phyloP scores from a whole-genome alignment of 2,329 filamentous ascomycete genomes.

The Microcyclosporella mali region DNA sequence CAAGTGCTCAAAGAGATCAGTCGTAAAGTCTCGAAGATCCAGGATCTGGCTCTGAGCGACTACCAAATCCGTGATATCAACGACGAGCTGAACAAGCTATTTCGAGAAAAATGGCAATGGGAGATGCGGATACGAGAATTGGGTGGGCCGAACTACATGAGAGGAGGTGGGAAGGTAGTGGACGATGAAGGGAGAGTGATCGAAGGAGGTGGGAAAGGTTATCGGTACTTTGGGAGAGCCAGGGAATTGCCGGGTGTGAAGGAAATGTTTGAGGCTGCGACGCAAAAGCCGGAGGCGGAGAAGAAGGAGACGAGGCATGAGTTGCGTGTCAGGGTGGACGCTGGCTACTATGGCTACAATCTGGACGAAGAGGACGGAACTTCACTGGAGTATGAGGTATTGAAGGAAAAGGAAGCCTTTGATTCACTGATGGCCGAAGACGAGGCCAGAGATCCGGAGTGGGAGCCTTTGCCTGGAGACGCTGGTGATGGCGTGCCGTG shows the following conservation, averaged over 20 bases:
- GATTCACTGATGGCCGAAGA: slow-evolving; percentile 56
- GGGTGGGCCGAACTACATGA: slow-evolving; percentile 96
- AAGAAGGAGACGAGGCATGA: slow-evolving; percentile 63
- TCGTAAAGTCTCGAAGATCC: slow-evolving; percentile 93
- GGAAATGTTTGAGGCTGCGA: slow-evolving; percentile 83
- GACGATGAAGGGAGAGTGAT: slow-evolving; percentile 53
- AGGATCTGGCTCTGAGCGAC: slow-evolving; percentile 84
- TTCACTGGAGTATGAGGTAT: slow-evolving; percentile 70
- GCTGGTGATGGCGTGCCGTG: slow-evolving; percentile 73
- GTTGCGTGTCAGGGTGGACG: slow-evolving; percentile 72
- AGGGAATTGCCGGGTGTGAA: slow-evolving; percentile 89
- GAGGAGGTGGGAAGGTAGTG: slow-evolving; percentile 49
- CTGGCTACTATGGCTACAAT: slow-evolving; percentile 92
- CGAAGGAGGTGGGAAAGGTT: slow-evolving; percentile 72
- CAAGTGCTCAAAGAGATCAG: slow-evolving; percentile 96
- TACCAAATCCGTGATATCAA: slow-evolving; percentile 97
- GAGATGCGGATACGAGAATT: slow-evolving; percentile 92
- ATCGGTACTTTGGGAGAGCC: slow-evolving; percentile 89
- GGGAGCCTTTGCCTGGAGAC: slow-evolving; percentile 85
- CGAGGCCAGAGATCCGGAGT: slow-evolving; percentile 40
- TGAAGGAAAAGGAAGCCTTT: slow-evolving; percentile 75
- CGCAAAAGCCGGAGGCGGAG: slow-evolving; percentile 47
- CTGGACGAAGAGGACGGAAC: slow-evolving; percentile 83
- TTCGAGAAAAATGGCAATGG: slow-evolving; percentile 99
- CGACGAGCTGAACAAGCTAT: slow-evolving; percentile 98